A percentile compares a stretch with the other conserved stretches of the same genome.
Evolutionary conservation across 2,329 filamentous ascomycete genomes (phyloP).

Genomic region (Hypomyces perniciosus): DNA sequence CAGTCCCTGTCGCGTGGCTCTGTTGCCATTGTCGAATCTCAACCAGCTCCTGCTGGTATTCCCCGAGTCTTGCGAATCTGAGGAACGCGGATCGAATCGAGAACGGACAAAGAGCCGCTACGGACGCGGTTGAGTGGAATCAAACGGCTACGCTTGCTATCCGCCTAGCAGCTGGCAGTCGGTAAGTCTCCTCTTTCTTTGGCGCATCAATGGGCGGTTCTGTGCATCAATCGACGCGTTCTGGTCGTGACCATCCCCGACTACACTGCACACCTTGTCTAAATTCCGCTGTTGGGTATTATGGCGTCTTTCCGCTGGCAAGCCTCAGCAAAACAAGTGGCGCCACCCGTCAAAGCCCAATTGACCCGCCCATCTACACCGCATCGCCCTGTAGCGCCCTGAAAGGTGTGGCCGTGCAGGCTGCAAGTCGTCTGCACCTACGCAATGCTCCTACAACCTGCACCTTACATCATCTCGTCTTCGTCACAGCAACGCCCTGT

Average conservation of each 20-base stretch:
- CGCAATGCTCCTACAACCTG: too few relatives aligned
- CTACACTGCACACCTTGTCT: slow-evolving; percentile 2
- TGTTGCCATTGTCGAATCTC: slow-evolving; percentile 2
- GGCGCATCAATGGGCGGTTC: too few relatives aligned
- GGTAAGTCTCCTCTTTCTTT: too few relatives aligned
- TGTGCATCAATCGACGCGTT: too few relatives aligned
- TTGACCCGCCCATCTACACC: slow-evolving; percentile 4
- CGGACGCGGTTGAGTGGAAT: too few relatives aligned
- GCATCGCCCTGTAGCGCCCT: slow-evolving; percentile 1
- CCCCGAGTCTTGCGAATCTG: too few relatives aligned
- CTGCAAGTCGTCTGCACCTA: too few relatives aligned
- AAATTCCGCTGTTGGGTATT: not conserved
- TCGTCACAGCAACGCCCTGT: too few relatives aligned
- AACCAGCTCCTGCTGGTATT: not conserved
- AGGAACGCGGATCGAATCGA: not conserved
- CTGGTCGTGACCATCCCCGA: not conserved
- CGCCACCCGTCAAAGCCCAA: slow-evolving; percentile 5
- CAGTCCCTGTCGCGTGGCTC: not conserved
- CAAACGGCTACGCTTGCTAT: too few relatives aligned
- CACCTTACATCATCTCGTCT: too few relatives aligned
- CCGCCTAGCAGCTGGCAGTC: too few relatives aligned
- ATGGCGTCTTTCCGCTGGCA: slow-evolving; percentile 4
- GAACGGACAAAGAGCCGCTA: not conserved
- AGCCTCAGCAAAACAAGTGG: not conserved
- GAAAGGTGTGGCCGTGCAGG: too few relatives aligned